Conservation (phyloP, 2,329 filamentous ascomycete genomes). For the Calonectria ilicicola region DNA sequence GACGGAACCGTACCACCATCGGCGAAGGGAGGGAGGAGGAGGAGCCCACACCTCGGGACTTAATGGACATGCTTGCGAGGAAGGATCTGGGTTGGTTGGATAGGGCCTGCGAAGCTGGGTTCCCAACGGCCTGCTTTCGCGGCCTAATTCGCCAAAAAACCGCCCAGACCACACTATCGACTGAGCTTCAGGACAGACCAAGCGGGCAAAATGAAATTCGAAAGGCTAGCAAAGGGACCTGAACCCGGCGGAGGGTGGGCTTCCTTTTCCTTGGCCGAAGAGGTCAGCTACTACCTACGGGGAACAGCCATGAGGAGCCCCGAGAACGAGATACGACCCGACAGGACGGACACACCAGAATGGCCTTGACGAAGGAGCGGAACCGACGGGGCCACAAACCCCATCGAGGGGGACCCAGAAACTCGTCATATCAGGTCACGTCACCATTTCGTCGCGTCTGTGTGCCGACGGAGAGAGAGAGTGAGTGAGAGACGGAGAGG, state of each 20-base stretch:
- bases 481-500: not conserved
- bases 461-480: not conserved
- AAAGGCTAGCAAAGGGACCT: constrained; percentile 2
- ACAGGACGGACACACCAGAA: constrained; percentile 24
- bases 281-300: constrained; percentile 27
- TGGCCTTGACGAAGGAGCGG: not conserved
- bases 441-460: constrained; percentile 16
- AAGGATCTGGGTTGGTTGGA: not conserved
- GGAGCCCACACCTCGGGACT: constrained; percentile 26
- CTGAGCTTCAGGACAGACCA: not conserved
- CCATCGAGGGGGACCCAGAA: not conserved
- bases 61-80: constrained; percentile 9
- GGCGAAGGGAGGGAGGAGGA: constrained; percentile 8
- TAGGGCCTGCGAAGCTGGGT: not conserved
- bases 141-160: constrained; percentile 19
- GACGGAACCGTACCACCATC: constrained; percentile 32
- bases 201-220: constrained; percentile 1
- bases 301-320: constrained; percentile 38
- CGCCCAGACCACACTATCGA: constrained; percentile 15
- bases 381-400: not conserved
- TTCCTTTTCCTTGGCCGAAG: not conserved
- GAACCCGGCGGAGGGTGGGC: not conserved
- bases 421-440: constrained; percentile 29
- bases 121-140: not conserved
- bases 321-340: constrained; percentile 34